phyloP scores from a whole-genome alignment of 1,284 basidiomycete species.

The Leccinum pseudoinsigne region DNA sequence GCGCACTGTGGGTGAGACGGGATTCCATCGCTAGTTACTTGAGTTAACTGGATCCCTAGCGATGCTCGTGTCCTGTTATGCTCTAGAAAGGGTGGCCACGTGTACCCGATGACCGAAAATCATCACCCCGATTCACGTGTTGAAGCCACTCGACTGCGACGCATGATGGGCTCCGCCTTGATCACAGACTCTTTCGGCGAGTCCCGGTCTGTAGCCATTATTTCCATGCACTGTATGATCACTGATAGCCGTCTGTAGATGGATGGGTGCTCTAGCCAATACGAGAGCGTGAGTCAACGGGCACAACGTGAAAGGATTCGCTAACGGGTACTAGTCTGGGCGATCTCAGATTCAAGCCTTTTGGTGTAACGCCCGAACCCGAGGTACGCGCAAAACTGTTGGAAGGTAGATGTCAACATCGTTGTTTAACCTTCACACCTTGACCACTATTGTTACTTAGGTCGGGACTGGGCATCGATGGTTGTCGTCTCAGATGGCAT shows the following conservation, averaged over 20 bases:
- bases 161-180: constrained; percentile 88
- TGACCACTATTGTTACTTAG: constrained; percentile 38
- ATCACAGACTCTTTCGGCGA: constrained; percentile 97
- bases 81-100: constrained; percentile 68
- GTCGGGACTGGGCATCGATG: constrained; percentile 76
- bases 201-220: constrained; percentile 56
- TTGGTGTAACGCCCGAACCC: constrained; percentile 94
- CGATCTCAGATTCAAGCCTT: constrained; percentile 87
- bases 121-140: constrained; percentile 92
- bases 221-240: background rate
- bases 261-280: constrained; percentile 96
- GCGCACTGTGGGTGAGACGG: constrained; percentile 84
- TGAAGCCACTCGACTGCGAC: constrained; percentile 83
- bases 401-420: constrained; percentile 49
- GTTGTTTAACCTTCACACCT: background rate
- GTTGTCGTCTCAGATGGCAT: constrained; percentile 90
- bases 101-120: constrained; percentile 82
- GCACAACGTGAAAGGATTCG: background rate
- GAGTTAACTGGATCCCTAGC: constrained; percentile 40
- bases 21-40: constrained; percentile 1
- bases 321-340: constrained; percentile 62
- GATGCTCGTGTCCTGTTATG: constrained; percentile 91
- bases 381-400: constrained; percentile 85
- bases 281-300: constrained; percentile 71
- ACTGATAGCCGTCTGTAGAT: constrained; percentile 45